Evolutionary conservation across 768 basidiomycete species (phyloP).

Genomic region (Erythrobasidium yunnanense): DNA sequence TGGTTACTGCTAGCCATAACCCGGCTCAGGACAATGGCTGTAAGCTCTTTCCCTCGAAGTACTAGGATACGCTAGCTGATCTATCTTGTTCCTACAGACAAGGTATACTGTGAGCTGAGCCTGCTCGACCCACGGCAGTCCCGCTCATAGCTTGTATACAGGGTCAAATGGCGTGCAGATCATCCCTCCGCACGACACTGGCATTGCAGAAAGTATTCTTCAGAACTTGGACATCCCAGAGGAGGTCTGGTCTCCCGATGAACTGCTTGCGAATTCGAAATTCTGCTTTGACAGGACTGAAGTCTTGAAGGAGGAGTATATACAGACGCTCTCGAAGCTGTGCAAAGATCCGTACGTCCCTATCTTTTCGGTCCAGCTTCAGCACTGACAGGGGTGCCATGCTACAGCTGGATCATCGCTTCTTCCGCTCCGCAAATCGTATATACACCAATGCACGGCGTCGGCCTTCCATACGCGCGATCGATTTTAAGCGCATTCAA

Average conservation of each 20-base stretch:
- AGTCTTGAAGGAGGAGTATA: slow-evolving; percentile 54
- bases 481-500: slow-evolving; percentile 54
- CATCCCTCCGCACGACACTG: slow-evolving; percentile 68
- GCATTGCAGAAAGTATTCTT: slow-evolving; percentile 59
- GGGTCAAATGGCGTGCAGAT: slow-evolving; percentile 49
- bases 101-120: slow-evolving; percentile 2
- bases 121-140: not conserved
- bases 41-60: not conserved
- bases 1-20: slow-evolving; percentile 88
- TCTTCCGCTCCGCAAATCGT: slow-evolving; percentile 51
- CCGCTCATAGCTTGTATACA: not conserved
- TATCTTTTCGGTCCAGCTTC: not conserved
- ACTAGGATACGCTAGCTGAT: slow-evolving; percentile 37
- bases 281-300: slow-evolving; percentile 49
- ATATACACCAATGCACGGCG: slow-evolving; percentile 85
- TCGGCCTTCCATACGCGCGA: slow-evolving; percentile 57
- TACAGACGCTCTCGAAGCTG: slow-evolving; percentile 44
- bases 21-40: slow-evolving; percentile 49
- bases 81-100: slow-evolving; percentile 11
- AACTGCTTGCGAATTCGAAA: slow-evolving; percentile 33
- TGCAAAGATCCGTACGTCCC: not conserved
- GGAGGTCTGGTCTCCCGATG: slow-evolving; percentile 44
- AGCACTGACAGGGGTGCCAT: not conserved
- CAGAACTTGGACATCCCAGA: slow-evolving; percentile 51
- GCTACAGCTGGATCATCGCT: not conserved